Base-by-base conservation (phyloP, 1,139 yeast species). In the Taphrina sp. region DNA sequence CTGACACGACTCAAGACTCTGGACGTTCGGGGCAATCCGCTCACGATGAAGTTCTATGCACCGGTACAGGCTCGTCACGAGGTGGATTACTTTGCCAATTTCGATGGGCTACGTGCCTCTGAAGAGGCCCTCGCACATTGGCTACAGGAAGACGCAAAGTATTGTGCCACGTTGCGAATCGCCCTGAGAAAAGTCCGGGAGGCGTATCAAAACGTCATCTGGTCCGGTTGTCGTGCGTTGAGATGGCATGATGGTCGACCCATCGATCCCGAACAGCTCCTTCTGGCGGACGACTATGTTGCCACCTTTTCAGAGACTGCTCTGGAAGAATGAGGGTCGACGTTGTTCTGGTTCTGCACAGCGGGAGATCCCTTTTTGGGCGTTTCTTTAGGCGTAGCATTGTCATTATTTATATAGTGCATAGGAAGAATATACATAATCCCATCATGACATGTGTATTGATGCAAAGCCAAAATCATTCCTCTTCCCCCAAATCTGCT, bases 21-120 rank as follows among this genome's bases (percentile, higher is more conserved):
- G 28, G 73, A 70, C 44, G 53, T 66, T 39, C 66, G 73, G 22
- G 64, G 59, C 42, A 70, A 68, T 55, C 72, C 73, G 8, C 34
- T 67, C 3, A 66, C 67, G 7, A 36, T 53, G n/a, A 60, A 62
- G 22, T 63, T 66, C 39, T 70, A 70, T 29, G 52, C 58, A 2
- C 46, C 46, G 16, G 31, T 43, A 5, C 37, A 17, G 29, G 26
- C 47, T 16, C 20, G 23, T 20, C 47, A 19, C 26, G 38, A 43
- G 10, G 26, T 49, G 12, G 54, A 49, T 34, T 49, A 39, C 17
- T 49, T 49, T 19, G 54, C 54, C 8, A 39, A 39, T 16, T 29
- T 49, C 22, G 54, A 49, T 38, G 54, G 44, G 12, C 22, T 37
- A 31, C 20, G 46, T 3, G 20, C 22, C 8, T 12, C 37, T 16